A percentile compares a stretch with the other conserved stretches of the same genome.
Evolutionary conservation across 257 asterid genomes (phyloP).

Genomic region (Sherardia arvensis): DNA sequence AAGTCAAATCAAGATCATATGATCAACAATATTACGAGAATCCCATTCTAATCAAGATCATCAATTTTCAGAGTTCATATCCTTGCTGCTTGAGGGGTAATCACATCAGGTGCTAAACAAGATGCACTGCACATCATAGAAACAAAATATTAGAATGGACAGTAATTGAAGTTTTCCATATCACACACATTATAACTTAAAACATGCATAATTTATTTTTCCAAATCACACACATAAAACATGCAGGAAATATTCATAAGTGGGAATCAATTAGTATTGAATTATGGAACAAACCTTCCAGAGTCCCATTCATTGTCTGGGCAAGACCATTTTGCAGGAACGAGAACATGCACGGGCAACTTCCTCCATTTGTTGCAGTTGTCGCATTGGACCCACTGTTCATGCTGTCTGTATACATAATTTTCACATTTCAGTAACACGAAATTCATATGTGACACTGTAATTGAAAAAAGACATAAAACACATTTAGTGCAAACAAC

Average conservation of each 20-base stretch:
- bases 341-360: constrained; percentile 63
- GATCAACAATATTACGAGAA: no score
- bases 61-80: constrained; percentile 19
- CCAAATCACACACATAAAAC: no score
- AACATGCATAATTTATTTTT: no score
- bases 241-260: no score
- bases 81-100: constrained; percentile 32
- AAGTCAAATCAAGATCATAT: no score
- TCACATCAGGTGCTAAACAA: constrained; percentile 52
- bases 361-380: constrained; percentile 84
- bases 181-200: no score
- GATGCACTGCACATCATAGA: constrained; percentile 35
- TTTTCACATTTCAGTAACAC: constrained; percentile 12
- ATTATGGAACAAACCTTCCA: constrained; percentile 62
- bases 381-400: constrained; percentile 85
- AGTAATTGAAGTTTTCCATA: no score
- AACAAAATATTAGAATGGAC: neutral
- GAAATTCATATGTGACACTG: neutral
- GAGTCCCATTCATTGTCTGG: constrained; percentile 64
- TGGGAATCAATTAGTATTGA: no score
- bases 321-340: constrained; percentile 79
- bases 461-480: neutral
- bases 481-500: neutral
- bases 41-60: neutral
- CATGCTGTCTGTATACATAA: constrained; percentile 54